Evolutionary conservation across 2,329 filamentous ascomycete species (phyloP), one percentile per base, ranked within the genome.

Genomic region (Phialophora tarda): DNA sequence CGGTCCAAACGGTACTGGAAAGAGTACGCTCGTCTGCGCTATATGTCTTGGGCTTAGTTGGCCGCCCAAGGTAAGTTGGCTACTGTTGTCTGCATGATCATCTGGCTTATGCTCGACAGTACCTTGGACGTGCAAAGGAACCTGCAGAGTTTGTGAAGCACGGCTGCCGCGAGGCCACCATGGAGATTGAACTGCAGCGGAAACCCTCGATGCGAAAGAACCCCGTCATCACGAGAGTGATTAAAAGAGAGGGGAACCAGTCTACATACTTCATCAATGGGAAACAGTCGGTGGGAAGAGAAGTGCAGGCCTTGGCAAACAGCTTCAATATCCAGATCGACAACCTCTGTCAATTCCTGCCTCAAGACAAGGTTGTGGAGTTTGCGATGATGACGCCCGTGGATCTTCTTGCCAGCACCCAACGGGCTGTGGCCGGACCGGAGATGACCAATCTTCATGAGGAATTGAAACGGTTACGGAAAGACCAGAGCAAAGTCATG

Each of bases 1-100:
- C 72, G 95, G 95, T 0, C 95, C 95, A n/a, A 99, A 99, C 74
- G 95, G 95, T 38, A 98, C 95, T 0, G 95, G 95, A 63, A 99
- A 99, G 80, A 98, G 94, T 79, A 97, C 95, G 0, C 84, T 99
- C 28, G 94, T 99, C 51, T 99, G 95, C 79, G 95, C 95, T 53
- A 96, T 99, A 72, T 98, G 95, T 75, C 81, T 99, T 14, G 95
- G 95, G 2, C 82, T 99, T 28, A 95, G 95, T 56, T 97, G 90
- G 83, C 86, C 88, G 34, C 88, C 93, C 26, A 87, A 78, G 75
- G 83, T 84, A 80, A 74, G 78, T 59, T 50, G 57, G 8, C 26
- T 21, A 14, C 24, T 32, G 55, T 23, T 5, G 30, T 38, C 38
- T 28, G n/a, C 24, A 12, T 21, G 34, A 51, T 28, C 47, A 55